Base-by-base conservation (phyloP, 2,329 filamentous ascomycete genomes). In the Fusarium sp. region DNA sequence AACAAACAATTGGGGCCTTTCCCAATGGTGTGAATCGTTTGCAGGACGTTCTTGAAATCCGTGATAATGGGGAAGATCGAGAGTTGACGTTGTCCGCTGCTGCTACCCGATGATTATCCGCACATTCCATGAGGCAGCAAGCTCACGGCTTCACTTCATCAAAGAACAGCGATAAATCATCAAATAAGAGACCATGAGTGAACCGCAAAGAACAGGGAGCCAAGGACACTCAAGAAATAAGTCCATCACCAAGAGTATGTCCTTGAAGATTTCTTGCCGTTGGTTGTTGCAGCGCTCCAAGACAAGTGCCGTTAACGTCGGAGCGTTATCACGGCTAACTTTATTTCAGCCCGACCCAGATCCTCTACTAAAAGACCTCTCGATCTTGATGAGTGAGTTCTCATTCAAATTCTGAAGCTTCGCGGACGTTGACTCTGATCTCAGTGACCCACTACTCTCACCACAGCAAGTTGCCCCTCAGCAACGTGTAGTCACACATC, bases 341-440 rank as follows among this genome's bases (percentile, higher is more conserved):
- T 38, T 70, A 44, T 21, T 23, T 21, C 69, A 87, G 86, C 85
- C n/a, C 80, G 89, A 43, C 86, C 90, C 10, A 83, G 90, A 49
- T 88, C 90, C 40, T 86, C 90, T 43, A 96, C 93, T 6, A 92
- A 89, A 77, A 93, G 92, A 1, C 93, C 93, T 6, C 82, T 97
- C 20, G 93, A 96, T 73, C 81, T 83, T 64, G 88, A 90, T 66
- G 91, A 95, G 91, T 95, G 84, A 79, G 88, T 77, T 21, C 48
- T 7, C 8, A n/a, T n/a, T 23, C 42, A 20, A 4, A 14, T 1
- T 26, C 3, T 11, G 11, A 15, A 4, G n/a, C 12, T 24, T 45
- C n/a, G 11, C 26, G n/a, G 28, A 20, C 21, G 20, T 53, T 65
- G 55, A 65, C 49, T 8, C 21, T 21, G 38, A 23, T 10, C 9